Conservation (phyloP, 352 stramenopile species). For the Globisporangium yorkense region DNA sequence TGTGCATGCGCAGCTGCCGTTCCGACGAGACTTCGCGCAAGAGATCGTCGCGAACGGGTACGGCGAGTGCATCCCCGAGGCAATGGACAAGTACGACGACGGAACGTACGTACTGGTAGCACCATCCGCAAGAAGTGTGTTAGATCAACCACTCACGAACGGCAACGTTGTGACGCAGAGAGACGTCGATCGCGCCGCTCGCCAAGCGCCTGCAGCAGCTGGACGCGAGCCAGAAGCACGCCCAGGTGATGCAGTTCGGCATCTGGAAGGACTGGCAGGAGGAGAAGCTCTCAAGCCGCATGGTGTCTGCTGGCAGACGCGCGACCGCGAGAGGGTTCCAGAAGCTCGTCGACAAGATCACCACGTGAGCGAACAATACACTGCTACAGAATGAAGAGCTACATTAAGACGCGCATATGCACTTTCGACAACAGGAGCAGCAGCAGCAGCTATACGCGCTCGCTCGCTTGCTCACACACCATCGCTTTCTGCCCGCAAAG, state of each 20-base stretch:
- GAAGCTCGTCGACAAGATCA: constrained; percentile 34
- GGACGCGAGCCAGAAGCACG: constrained; percentile 47
- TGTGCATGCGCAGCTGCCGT: constrained; percentile 27
- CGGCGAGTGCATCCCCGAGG: constrained; percentile 59
- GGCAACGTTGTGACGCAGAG: neutral
- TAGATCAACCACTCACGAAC: neutral
- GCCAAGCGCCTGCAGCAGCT: constrained; percentile 41
- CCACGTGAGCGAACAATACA: constrained; percentile 8
- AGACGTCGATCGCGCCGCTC: constrained; percentile 17
- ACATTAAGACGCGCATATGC: constrained; percentile 2
- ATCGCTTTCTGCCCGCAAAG: neutral
- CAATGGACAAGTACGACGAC: constrained; percentile 53
- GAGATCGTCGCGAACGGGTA: constrained; percentile 53
- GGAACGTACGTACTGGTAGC: constrained; percentile 34
- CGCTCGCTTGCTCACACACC: neutral
- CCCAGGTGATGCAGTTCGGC: constrained; percentile 75
- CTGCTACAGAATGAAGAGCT: neutral
- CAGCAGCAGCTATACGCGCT: neutral
- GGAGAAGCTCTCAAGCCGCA: constrained; percentile 50
- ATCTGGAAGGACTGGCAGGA: constrained; percentile 78
- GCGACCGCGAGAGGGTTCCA: constrained; percentile 38
- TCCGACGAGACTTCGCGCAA: constrained; percentile 49
- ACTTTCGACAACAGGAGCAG: neutral
- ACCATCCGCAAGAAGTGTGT: too few relatives aligned
- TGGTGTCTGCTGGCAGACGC: constrained; percentile 62